These are phyloP conservation scores for Monosporascus sp. DNA, from an alignment of 2,329 filamentous ascomycete genomes.

Conservation along the genomic window DNA sequence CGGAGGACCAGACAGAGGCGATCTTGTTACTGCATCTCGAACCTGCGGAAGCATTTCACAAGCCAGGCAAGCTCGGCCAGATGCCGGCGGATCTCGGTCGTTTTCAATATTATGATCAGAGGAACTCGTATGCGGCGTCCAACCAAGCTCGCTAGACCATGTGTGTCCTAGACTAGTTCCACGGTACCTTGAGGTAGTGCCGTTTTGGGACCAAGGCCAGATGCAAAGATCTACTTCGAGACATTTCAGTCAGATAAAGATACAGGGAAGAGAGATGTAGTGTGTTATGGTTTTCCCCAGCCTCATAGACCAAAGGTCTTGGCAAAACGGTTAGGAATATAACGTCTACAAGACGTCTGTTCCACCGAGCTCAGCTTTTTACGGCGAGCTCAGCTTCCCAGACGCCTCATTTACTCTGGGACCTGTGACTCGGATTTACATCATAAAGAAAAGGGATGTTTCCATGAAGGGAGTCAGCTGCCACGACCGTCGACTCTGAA, in stretches of 20 bases:
- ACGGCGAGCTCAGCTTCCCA: constrained; percentile 62
- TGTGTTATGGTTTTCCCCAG: constrained; percentile 83
- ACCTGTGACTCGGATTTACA: constrained; percentile 96
- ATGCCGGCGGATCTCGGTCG: not conserved
- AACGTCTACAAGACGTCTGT: constrained; percentile 54
- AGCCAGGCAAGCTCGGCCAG: not conserved
- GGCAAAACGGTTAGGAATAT: constrained; percentile 89
- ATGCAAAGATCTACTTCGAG: not conserved
- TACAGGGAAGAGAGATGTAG: constrained; percentile 47
- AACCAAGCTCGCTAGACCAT: not conserved
- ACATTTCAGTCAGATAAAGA: not conserved
- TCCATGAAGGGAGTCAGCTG: constrained; percentile 80
- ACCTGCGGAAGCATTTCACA: not conserved
- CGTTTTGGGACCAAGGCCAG: too few species aligned
- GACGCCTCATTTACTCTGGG: constrained; percentile 66
- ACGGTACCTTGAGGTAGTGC: too few species aligned
- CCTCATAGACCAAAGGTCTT: constrained; percentile 87
- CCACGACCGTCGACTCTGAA: constrained; percentile 72
- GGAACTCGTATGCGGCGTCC: too few species aligned
- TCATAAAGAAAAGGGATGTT: constrained; percentile 67
- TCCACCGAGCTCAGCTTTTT: constrained; percentile 62
- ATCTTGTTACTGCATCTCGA: not conserved
- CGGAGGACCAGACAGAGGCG: not conserved
- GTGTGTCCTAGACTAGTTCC: not conserved
- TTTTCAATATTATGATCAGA: not conserved